Base-by-base conservation (phyloP, 2,329 filamentous ascomycete species). In the Clonostachys rosea region DNA sequence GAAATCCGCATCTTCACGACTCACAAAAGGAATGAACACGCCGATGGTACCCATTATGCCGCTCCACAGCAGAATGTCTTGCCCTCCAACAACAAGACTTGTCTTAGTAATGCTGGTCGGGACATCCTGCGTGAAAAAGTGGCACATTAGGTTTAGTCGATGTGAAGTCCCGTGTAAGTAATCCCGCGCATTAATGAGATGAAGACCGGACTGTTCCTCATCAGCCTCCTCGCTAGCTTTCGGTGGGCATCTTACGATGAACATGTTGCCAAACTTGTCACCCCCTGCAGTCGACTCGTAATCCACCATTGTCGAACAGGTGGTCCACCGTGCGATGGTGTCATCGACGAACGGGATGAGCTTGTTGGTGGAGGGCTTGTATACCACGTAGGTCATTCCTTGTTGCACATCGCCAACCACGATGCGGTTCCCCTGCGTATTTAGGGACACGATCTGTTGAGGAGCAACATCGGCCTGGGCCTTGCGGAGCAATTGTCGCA, bases 201-300 rank as follows among this genome's bases (percentile, higher is more conserved):
- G 91, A 4, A 91, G 84, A 13, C 91, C 92, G 4, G 89, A 89
- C 42, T 89, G 89, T 50, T 95, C 89, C 64, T 96, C 94, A 58
- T 99, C 94, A 1, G 91, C 87, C 63, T 95, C 89, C 54, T 91
- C 86, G 36, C 89, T 95, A 8, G 86, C 84, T 64, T 95, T 94
- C 50, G 84, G 75, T 0, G 92, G 91, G 59, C 89, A 94, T 43
- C 94, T 87, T 33, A 99, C 77, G 41, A 99, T 81, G 85, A 91
- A 99, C 14, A 99, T 69, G 59, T 99, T 99, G 50, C 94, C 95
- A 55, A 99, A 99, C 63, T 96, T 97, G 71, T 99, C 94, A 35
- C 92, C 92, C 35, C 92, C 94, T 4, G 91, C 91, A 20, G 89
- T 84, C 2, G 94, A 95, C 64, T 99, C 94, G 66, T 99, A 99